These are phyloP conservation scores for Cladophialophora immunda DNA, from an alignment of 2,329 filamentous ascomycete genomes.

Conservation along the genomic window DNA sequence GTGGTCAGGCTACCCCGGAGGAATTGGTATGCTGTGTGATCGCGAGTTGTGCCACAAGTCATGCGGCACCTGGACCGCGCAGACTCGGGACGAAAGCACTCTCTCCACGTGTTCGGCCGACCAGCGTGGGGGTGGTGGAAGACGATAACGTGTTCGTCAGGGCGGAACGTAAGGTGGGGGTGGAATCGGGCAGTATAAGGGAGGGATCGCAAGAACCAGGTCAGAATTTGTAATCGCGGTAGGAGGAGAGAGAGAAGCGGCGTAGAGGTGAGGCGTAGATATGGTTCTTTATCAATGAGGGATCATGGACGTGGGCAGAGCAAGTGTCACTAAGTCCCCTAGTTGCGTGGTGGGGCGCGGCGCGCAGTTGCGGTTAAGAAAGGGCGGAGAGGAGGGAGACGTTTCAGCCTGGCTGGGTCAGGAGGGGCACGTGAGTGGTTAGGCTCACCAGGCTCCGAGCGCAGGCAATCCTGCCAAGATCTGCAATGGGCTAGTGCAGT, in stretches of 20 bases:
- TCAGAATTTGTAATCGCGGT: slow-evolving; percentile 1
- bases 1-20: slow-evolving; percentile 28
- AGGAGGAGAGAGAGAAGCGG: slow-evolving; percentile 10
- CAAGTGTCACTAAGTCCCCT: slow-evolving; percentile 2
- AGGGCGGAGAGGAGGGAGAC: slow-evolving; percentile 18
- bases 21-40: slow-evolving; percentile 25
- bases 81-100: slow-evolving; percentile 22
- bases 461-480: not conserved
- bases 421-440: no score
- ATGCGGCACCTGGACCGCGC: slow-evolving; percentile 34
- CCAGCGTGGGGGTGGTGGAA: slow-evolving; percentile 11
- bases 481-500: no score
- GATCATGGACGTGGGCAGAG: slow-evolving; percentile 11
- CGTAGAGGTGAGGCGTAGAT: slow-evolving; percentile 8
- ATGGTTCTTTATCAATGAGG: slow-evolving; percentile 35
- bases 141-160: slow-evolving; percentile 7
- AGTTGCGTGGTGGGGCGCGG: slow-evolving; percentile 4
- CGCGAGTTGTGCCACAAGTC: slow-evolving; percentile 32
- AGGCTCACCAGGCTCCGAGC: not conserved
- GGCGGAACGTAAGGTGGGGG: slow-evolving; percentile 7
- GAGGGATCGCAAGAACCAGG: not conserved
- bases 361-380: slow-evolving; percentile 16
- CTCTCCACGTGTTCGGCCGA: slow-evolving; percentile 31
- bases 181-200: not conserved
- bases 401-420: slow-evolving; percentile 5